Evolutionary conservation across 2,329 filamentous ascomycete genomes (phyloP).

Genomic region (Alternaria novae-zelandiae): DNA sequence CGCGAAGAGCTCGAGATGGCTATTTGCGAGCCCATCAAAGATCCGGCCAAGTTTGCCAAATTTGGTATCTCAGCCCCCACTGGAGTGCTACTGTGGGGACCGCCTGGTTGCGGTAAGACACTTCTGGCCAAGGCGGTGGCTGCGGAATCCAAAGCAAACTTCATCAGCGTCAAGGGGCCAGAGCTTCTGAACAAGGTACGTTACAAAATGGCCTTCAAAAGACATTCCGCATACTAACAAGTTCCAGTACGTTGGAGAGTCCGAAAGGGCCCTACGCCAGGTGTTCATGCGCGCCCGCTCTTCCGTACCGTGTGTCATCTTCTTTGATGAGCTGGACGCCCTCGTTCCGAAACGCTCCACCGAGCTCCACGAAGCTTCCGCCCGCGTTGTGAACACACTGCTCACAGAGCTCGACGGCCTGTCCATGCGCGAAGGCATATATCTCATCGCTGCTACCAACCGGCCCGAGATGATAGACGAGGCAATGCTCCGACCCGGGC

Average conservation of each 20-base stretch:
- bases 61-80: conserved; percentile 82
- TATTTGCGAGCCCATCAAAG: conserved; percentile 87
- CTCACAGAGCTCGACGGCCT: conserved; percentile 94
- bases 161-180: conserved; percentile 96
- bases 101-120: conserved; percentile 95
- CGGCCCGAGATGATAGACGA: conserved; percentile 95
- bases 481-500: conserved; percentile 90
- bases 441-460: conserved; percentile 94
- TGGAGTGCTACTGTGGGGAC: conserved; percentile 93
- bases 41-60: conserved; percentile 76
- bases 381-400: conserved; percentile 91
- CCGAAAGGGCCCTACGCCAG: conserved; percentile 88
- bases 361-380: conserved; percentile 76
- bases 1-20: conserved; percentile 82
- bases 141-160: conserved; percentile 94
- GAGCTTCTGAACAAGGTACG: conserved; percentile 86
- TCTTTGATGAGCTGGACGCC: conserved; percentile 97
- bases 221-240: conserved; percentile 13
- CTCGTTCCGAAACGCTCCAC: conserved; percentile 85
- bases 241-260: conserved; percentile 84
- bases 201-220: no score
- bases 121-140: conserved; percentile 95
- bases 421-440: conserved; percentile 80
- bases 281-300: conserved; percentile 88
- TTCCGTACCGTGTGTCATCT: conserved; percentile 89